A percentile compares a stretch with the other conserved stretches of the same genome.
phyloP scores from a whole-genome alignment of 1,284 basidiomycete genomes.

The Leccinum subspadiceum region DNA sequence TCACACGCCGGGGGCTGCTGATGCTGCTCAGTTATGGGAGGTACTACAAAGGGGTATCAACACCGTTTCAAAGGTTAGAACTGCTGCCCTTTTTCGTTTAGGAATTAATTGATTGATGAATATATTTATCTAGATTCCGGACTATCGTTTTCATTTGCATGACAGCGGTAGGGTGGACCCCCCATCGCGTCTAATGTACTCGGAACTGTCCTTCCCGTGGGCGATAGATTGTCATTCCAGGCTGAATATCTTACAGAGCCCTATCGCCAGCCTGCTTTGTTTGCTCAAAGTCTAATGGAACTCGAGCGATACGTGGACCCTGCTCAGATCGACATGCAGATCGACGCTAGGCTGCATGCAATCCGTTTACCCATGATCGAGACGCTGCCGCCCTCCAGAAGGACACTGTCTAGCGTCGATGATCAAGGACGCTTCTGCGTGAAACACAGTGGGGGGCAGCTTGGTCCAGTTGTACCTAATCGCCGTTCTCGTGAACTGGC shows the following conservation, averaged over 20 bases:
- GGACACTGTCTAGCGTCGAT: slow-evolving; percentile 46
- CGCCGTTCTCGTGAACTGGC: slow-evolving; percentile 48
- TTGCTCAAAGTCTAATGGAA: slow-evolving; percentile 47
- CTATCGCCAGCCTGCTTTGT: slow-evolving; percentile 49
- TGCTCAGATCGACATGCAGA: slow-evolving; percentile 44
- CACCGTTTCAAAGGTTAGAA: too few relatives aligned
- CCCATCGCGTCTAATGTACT: too few relatives aligned
- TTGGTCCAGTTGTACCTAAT: slow-evolving; percentile 50
- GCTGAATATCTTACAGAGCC: too few relatives aligned
- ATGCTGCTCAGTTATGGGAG: slow-evolving; percentile 28
- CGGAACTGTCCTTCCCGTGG: too few relatives aligned
- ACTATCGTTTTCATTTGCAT: too few relatives aligned
- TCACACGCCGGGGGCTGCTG: slow-evolving; percentile 57
- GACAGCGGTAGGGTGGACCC: too few relatives aligned
- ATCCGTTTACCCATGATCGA: slow-evolving; percentile 56
- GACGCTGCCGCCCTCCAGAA: slow-evolving; percentile 35
- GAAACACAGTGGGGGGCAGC: slow-evolving; percentile 28
- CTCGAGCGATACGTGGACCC: slow-evolving; percentile 35
- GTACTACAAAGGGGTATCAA: too few relatives aligned
- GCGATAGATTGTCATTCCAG: too few relatives aligned
- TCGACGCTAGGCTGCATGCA: slow-evolving; percentile 66
- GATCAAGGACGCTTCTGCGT: slow-evolving; percentile 43
- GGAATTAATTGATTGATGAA: too few relatives aligned
- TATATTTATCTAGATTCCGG: too few relatives aligned
- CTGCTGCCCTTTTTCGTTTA: too few relatives aligned